These are phyloP conservation scores for Chalciporus sp. DNA, from an alignment of 1,284 basidiomycete genomes.

Conservation along the genomic window DNA sequence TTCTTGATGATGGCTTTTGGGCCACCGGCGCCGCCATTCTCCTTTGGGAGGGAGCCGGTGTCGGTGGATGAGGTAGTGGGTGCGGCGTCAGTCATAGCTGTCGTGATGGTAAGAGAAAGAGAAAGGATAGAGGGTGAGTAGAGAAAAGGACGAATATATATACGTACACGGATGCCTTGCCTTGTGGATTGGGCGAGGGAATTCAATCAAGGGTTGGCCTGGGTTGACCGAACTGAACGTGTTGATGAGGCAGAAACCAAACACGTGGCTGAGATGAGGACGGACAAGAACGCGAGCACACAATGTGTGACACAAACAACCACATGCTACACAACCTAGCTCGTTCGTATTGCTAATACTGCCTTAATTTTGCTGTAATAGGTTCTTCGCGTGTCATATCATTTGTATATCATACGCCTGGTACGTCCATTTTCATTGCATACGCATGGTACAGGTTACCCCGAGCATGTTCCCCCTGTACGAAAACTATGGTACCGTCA, in stretches of 20 bases:
- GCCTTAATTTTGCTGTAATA: background rate
- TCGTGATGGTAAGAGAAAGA: background rate
- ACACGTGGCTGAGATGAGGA: slow-evolving; percentile 27
- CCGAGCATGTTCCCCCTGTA: background rate
- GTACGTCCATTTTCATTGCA: background rate
- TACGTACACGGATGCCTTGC: slow-evolving; percentile 23
- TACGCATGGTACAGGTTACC: background rate
- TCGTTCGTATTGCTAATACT: background rate
- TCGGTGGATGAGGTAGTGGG: slow-evolving; percentile 58
- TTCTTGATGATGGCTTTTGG: slow-evolving; percentile 94
- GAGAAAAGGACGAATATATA: slow-evolving; percentile 24
- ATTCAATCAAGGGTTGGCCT: background rate
- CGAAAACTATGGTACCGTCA: background rate
- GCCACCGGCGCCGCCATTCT: slow-evolving; percentile 42
- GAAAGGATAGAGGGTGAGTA: background rate
- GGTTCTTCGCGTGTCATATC: no score
- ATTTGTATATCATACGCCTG: background rate
- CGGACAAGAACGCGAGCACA: background rate
- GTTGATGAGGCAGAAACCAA: slow-evolving; percentile 21
- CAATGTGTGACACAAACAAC: no score
- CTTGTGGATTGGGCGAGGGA: slow-evolving; percentile 31
- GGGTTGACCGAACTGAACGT: slow-evolving; percentile 10
- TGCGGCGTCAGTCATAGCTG: slow-evolving; percentile 64
- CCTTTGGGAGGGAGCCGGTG: slow-evolving; percentile 46
- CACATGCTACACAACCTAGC: slow-evolving; percentile 5